Conservation (phyloP, 345 rosid genomes). For the Rhodamnia argentea region DNA sequence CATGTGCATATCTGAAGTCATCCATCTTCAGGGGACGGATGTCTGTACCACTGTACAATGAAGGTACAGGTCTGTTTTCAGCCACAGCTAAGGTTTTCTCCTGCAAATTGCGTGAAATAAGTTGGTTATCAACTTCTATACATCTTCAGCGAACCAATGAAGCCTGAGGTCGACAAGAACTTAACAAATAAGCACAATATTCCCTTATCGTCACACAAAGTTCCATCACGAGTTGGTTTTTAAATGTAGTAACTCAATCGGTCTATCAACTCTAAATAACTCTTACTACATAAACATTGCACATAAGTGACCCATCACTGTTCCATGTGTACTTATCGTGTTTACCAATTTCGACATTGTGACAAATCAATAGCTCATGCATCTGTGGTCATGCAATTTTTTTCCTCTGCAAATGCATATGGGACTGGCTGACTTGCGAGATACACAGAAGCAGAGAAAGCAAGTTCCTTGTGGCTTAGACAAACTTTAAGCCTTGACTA, state of each 20-base stretch:
- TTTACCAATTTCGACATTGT: background rate
- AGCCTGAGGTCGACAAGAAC: background rate
- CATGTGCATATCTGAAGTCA: slow-evolving; percentile 84
- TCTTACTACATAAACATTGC: background rate
- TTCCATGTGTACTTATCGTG: background rate
- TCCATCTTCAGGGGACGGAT: slow-evolving; percentile 71
- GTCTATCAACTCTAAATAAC: background rate
- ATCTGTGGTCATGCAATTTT: background rate
- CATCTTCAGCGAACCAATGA: background rate
- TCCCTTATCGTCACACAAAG: background rate
- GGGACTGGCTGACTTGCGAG: background rate
- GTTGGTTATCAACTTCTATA: background rate
- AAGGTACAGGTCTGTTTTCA: slow-evolving; percentile 57
- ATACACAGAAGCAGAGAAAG: background rate
- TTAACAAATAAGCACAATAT: background rate
- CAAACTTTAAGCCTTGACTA: background rate
- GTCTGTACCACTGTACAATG: slow-evolving; percentile 61
- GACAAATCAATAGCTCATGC: background rate
- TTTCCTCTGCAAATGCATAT: background rate
- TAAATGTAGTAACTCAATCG: background rate
- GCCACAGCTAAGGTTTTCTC: slow-evolving; percentile 54
- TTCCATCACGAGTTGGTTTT: background rate
- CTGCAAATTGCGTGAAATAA: slow-evolving; percentile 21
- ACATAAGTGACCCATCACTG: background rate
- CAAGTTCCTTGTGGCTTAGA: background rate